These are phyloP conservation scores for Colletotrichum navitas DNA, from an alignment of 2,329 filamentous ascomycete species.

Conservation along the genomic window DNA sequence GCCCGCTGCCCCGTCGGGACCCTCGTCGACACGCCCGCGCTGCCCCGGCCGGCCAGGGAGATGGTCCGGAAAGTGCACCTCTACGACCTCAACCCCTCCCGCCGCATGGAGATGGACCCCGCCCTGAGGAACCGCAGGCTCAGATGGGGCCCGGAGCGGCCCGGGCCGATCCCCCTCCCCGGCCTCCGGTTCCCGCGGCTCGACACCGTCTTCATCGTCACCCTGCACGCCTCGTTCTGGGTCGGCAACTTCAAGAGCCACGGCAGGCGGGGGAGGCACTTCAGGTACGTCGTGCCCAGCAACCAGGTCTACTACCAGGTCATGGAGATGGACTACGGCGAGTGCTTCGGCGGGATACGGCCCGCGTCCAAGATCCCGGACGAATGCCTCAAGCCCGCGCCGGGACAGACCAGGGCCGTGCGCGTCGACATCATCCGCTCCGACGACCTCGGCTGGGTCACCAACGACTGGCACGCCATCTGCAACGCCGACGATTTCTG, in stretches of 20 bases:
- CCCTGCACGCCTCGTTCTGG: constrained; percentile 1
- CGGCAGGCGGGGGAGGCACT: not conserved
- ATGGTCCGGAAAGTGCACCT: not conserved
- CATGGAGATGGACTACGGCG: not conserved
- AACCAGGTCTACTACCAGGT: not conserved
- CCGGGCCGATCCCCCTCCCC: not conserved
- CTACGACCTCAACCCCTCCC: constrained; percentile 9
- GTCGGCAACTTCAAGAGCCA: constrained; percentile 10
- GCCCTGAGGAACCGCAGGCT: not conserved
- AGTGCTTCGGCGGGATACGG: not conserved
- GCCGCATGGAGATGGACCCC: constrained; percentile 1
- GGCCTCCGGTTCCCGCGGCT: constrained; percentile 6
- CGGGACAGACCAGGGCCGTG: not conserved
- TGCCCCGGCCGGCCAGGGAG: not conserved
- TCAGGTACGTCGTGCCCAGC: constrained; percentile 5
- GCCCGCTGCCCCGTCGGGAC: not conserved
- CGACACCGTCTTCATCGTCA: constrained; percentile 1
- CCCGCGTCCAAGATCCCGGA: not conserved
- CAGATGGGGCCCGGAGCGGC: not conserved
- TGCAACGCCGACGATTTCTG: too few species aligned
- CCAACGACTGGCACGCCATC: not conserved
- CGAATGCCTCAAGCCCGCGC: not conserved
- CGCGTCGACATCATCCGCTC: constrained; percentile 5
- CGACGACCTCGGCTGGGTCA: constrained; percentile 5
- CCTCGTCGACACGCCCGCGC: not conserved